These are phyloP conservation scores for Coemansia sp. DNA, from an alignment of 192 early-diverging fungal species.

Conservation along the genomic window DNA sequence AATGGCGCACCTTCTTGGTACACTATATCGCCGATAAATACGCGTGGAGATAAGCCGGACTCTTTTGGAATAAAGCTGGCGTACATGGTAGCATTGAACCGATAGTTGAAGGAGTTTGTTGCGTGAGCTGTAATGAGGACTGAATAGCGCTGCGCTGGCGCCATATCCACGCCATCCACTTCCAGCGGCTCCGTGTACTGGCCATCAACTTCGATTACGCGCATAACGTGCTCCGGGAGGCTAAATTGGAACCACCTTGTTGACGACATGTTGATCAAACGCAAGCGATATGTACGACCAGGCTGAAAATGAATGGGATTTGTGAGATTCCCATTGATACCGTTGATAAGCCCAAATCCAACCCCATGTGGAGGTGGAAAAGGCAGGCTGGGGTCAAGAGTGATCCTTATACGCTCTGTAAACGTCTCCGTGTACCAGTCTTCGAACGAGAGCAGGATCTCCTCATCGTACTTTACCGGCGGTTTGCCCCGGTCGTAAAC, in stretches of 20 bases:
- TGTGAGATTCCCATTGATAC: constrained; percentile 47
- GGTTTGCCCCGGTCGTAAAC: constrained; percentile 56
- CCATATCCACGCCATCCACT: constrained; percentile 57
- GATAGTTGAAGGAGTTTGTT: constrained; percentile 60
- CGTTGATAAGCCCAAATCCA: constrained; percentile 41
- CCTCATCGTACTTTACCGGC: constrained; percentile 61
- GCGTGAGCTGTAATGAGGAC: constrained; percentile 70
- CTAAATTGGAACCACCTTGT: constrained; percentile 66
- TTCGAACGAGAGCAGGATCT: constrained; percentile 60
- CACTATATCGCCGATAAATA: constrained; percentile 57
- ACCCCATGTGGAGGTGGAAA: constrained; percentile 61
- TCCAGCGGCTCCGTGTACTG: constrained; percentile 55
- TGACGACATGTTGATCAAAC: constrained; percentile 71
- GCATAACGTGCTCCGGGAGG: constrained; percentile 72
- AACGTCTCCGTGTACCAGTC: constrained; percentile 71
- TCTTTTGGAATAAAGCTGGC: constrained; percentile 54
- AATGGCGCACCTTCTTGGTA: constrained; percentile 60
- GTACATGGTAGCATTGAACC: constrained; percentile 61
- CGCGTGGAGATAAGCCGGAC: constrained; percentile 16
- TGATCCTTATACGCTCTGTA: constrained; percentile 44
- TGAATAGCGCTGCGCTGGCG: constrained; percentile 75
- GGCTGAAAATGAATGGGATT: constrained; percentile 61
- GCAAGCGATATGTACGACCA: constrained; percentile 76
- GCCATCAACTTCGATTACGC: constrained; percentile 79
- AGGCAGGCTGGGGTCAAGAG: constrained; percentile 45